Evolutionary conservation across 148 eudicot species (phyloP), one percentile per base, ranked within the genome.

Genomic region (Arctostaphylos glauca): DNA sequence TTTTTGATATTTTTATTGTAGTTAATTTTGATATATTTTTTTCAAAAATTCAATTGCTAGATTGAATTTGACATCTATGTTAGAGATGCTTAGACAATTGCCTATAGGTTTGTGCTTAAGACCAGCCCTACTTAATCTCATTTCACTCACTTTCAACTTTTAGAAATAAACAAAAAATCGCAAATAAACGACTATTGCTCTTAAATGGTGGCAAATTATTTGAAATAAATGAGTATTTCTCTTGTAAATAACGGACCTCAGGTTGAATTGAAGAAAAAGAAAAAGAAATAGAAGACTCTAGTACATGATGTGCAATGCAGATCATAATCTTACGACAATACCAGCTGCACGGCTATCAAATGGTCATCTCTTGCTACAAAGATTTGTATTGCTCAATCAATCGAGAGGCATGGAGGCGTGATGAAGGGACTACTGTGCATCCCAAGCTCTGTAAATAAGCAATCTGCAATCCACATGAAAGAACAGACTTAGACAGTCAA

Each of bases 321-420:
- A 31, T n/a, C n/a, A 58, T 23, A 78, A 78, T 13, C 43, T 56
- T 14, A 21, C 16, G n/a, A 81, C 19, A 74, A 1, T 3, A 47
- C 13, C 44, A 74, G 31, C 41, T 74, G 6, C 48, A 38, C 77
- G 50, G 23, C 47, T 31, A 78, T 78, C 54, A 0, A 68, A 52
- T 68, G 64, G 49, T 9, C 50, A n/a, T 80, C 50, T 82, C 55
- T 73, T 19, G 72, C 87, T 90, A 95, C 60, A 95, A 56, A 70
- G 92, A 88, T 79, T 89, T 95, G 88, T 95, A 95, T 82, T 93
- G 88, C 77, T 95, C 98, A 53, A 95, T 95, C 84, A 95, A 81
- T 72, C 88, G 94, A 18, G 98, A 95, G 53, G 97, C 98, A 59
- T 95, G 98, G 41, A 95, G 98, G 76, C 94, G 93, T 6, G 97